Evolutionary conservation across 345 rosid species (phyloP).

Genomic region (Sisymbrium irio): DNA sequence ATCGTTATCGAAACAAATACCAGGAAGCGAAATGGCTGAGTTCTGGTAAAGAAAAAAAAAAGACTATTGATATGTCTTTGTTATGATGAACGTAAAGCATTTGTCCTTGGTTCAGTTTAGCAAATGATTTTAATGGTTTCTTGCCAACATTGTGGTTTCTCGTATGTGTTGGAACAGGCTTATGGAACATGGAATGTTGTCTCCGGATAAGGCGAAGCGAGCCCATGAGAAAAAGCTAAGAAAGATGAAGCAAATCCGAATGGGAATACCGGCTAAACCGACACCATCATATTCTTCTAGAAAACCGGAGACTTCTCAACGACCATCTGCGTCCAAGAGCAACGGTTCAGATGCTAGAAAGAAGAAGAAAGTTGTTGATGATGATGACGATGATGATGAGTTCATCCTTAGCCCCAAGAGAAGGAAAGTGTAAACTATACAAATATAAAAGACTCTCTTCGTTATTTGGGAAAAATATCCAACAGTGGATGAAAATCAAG

Average conservation of each 20-base stretch:
- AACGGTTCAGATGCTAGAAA: conserved; percentile 43
- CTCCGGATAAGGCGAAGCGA: conserved; percentile 68
- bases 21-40: conserved; percentile 92
- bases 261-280: conserved; percentile 64
- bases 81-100: background rate
- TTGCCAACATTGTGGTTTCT: background rate
- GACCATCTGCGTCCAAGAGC: conserved; percentile 46
- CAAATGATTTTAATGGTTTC: background rate
- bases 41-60: conserved; percentile 56
- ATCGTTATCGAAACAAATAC: conserved; percentile 78
- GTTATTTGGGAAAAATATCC: background rate
- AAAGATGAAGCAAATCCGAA: conserved; percentile 71
- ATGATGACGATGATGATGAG: conserved; percentile 48
- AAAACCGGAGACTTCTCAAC: conserved; percentile 66
- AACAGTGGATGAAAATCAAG: background rate
- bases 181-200: conserved; percentile 96
- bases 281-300: conserved; percentile 40
- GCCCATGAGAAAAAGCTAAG: conserved; percentile 86
- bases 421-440: conserved; percentile 58
- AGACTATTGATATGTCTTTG: conserved; percentile 7
- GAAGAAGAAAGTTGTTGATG: conserved; percentile 58
- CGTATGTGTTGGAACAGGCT: conserved; percentile 46
- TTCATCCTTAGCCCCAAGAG: conserved; percentile 62
- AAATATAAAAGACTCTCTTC: background rate
- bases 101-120: background rate